Base-by-base conservation (phyloP, 306 rosid species). In the Trifolium subterraneum region DNA sequence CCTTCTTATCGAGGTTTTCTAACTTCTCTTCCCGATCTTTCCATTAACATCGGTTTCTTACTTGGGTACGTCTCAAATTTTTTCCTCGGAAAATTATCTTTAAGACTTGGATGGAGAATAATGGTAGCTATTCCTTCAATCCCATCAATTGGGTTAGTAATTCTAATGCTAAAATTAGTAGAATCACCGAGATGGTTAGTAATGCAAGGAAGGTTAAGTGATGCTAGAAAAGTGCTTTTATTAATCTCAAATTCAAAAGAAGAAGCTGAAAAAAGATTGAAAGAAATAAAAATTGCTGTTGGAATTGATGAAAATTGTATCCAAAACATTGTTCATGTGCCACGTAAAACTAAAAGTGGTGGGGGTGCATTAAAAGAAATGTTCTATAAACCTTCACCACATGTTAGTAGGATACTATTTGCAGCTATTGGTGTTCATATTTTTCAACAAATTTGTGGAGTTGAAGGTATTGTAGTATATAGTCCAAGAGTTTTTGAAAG, bases 101-200 rank as follows among this genome's bases (percentile, higher is more conserved):
- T 87, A 27, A 61, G 16, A 8, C 84, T 93, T 38, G 98, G 97
- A 6, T 93, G 96, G 97, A 84, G 98, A 58, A 0, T 84, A 15
- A 90, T 90, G 98, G 50, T 90, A 0, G 90, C 88, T n/a, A 3
- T 87, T 47, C 87, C 92, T 7, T 88, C 86, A 15, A 23, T 87
- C 15, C 98, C 98, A 64, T 87, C 97, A 6, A 19, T 93, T 10
- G 79, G 10, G 1, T 36, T 90, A 19, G 79, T 83, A 3, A 10
- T 89, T 18, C 81, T 85, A 3, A 78, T 89, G 72, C 47, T 86
- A 0, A 73, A 61, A 31, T 76, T 93, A 84, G 87, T 87, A 0
- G 97, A 93, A 74, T 93, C 97, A 0, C 98, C 98, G 1, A 84
- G 98, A 60, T 93, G 97, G 98, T 58, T 93, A 13, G 86, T 86